A percentile compares a stretch with the other conserved stretches of the same genome.
These are phyloP conservation scores for Pythium dissotocum DNA, from an alignment of 352 stramenopile species.

Conservation along the genomic window DNA sequence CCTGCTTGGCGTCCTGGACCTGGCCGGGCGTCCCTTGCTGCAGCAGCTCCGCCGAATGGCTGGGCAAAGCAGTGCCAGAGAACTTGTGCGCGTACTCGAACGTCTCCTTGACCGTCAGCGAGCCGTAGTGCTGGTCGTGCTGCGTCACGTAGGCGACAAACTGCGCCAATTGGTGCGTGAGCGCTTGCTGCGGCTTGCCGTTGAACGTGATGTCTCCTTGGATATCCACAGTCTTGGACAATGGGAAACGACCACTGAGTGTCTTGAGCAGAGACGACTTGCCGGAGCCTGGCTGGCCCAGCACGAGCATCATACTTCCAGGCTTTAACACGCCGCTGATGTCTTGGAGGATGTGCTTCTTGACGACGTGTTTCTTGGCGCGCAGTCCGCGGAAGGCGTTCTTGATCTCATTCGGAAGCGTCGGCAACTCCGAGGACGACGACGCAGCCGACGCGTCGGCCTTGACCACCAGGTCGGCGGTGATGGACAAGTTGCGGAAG, in stretches of 20 bases:
- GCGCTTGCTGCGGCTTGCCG: conserved; percentile 29
- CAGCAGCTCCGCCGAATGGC: conserved; percentile 18
- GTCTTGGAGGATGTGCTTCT: conserved; percentile 49
- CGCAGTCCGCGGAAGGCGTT: conserved; percentile 32
- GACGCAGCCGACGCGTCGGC: conserved; percentile 18
- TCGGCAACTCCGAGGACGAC: conserved; percentile 34
- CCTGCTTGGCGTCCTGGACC: conserved; percentile 10
- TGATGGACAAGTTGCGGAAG: conserved; percentile 22
- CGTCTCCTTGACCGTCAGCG: conserved; percentile 39
- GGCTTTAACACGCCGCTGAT: conserved; percentile 50
- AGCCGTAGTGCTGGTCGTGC: conserved; percentile 32
- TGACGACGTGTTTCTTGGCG: conserved; percentile 44
- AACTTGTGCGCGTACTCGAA: conserved; percentile 35
- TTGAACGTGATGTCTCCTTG: conserved; percentile 54
- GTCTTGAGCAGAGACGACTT: conserved; percentile 43
- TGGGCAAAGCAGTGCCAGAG: conserved; percentile 15
- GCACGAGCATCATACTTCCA: conserved; percentile 39
- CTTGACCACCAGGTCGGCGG: conserved; percentile 31
- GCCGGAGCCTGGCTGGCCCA: conserved; percentile 36
- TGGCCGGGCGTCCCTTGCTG: conserved; percentile 29
- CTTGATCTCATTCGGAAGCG: conserved; percentile 44
- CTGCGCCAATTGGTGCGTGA: conserved; percentile 39
- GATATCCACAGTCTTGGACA: conserved; percentile 38
- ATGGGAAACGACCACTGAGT: conserved; percentile 43
- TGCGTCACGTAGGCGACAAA: conserved; percentile 33